Evolutionary conservation across 768 basidiomycete genomes (phyloP), one percentile per base, ranked within the genome.

Genomic region (Fomitopsis serialis): DNA sequence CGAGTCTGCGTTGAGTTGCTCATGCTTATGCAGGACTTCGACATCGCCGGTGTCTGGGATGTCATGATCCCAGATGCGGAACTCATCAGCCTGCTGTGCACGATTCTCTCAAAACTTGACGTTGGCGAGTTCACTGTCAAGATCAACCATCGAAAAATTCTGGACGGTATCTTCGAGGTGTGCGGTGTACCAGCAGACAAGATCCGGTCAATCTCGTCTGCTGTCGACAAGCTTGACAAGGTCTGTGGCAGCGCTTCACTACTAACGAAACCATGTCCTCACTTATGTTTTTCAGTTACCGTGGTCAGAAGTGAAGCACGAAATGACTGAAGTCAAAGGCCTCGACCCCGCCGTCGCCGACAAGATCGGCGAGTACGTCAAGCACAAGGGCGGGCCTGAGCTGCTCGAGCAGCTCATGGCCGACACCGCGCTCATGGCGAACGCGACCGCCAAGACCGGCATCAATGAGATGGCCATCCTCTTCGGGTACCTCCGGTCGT

Each of bases 161-260:
- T 99, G 13, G 97, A 99, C 66, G 97, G 96, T 25, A 88, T 99
- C 55, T 98, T 98, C 63, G 87, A 92, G 64, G 87, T 98, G 2
- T 98, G 95, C 61, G 97, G 97, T 50, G 97, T 99, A 4, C 89
- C 94, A 0, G 62, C 73, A 22, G 92, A 92, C 23, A 97, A 93
- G 72, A 94, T 91, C 46, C 81, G 96, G 5, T 74, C 85, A 13
- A 98, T 98, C 58, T 96, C 93, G 0, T 95, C 92, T 15, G 96
- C 97, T 0, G 96, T 98, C 10, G 97, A 99, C 71, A 99, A 98
- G 68, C 81, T 99, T 11, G 97, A 99, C 78, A 99, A 98, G 82
- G 89, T 89, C 51, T 24, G 71, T 61, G 2, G 19, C 7, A 51
- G 9, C 29, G 17, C 13, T 19, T 37, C 22, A 7, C 7, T 50